These are phyloP conservation scores for Gynostemma pentaphyllum DNA, from an alignment of 306 rosid species.

Conservation along the genomic window DNA sequence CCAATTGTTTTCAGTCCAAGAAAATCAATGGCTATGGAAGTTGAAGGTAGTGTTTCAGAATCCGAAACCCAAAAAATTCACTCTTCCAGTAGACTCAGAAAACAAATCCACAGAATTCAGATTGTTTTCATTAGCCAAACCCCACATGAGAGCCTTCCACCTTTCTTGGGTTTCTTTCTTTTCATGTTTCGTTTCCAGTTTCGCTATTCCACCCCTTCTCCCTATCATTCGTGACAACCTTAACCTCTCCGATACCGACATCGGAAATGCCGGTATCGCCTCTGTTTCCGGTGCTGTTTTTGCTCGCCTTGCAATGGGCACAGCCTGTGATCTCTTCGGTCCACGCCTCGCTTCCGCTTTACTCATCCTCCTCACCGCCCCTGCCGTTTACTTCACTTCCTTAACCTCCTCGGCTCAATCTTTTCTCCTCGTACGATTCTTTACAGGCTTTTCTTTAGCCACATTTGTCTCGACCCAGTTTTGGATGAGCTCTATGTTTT, in stretches of 20 bases:
- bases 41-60: conserved; percentile 16
- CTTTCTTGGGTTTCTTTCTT: conserved; percentile 80
- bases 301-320: conserved; percentile 71
- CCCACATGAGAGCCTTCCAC: conserved; percentile 94
- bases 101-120: conserved; percentile 65
- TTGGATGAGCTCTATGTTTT: conserved; percentile 98
- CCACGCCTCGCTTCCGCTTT: conserved; percentile 71
- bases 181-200: conserved; percentile 64
- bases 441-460: conserved; percentile 77
- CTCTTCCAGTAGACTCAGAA: conserved; percentile 71
- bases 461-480: conserved; percentile 84
- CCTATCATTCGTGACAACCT: conserved; percentile 83
- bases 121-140: conserved; percentile 44
- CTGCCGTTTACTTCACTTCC: conserved; percentile 59
- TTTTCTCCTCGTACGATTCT: conserved; percentile 61
- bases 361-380: conserved; percentile 53
- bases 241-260: conserved; percentile 69
- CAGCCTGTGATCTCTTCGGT: conserved; percentile 71
- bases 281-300: conserved; percentile 81
- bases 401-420: conserved; percentile 34
- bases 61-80: conserved; percentile 25
- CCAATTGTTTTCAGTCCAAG: no score
- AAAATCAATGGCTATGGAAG: no score
- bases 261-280: conserved; percentile 90
- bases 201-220: conserved; percentile 66